Conservation (phyloP, 768 basidiomycete species). For the Saitozyma sp. region DNA sequence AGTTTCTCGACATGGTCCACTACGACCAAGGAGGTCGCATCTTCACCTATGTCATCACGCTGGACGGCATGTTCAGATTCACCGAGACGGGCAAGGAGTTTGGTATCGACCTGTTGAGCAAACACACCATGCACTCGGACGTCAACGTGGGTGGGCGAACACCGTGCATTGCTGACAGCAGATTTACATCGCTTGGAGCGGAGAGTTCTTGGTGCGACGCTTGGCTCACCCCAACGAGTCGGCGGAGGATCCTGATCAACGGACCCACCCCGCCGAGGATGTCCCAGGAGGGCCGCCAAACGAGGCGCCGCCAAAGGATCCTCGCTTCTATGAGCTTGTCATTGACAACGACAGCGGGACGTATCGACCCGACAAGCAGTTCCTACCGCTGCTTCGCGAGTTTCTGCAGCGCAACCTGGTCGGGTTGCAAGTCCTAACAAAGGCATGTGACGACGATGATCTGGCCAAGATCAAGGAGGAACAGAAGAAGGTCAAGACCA, state of each 20-base stretch:
- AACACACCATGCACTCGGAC: conserved; percentile 76
- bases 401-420: conserved; percentile 74
- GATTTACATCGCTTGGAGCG: conserved; percentile 58
- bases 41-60: conserved; percentile 80
- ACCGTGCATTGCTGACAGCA: conserved; percentile 15
- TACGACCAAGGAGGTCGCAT: conserved; percentile 57
- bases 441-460: conserved; percentile 57
- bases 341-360: conserved; percentile 79
- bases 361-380: conserved; percentile 68
- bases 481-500: conserved; percentile 50
- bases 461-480: conserved; percentile 53
- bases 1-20: conserved; percentile 56
- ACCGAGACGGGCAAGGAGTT: conserved; percentile 85
- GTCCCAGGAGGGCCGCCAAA: conserved; percentile 35
- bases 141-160: conserved; percentile 54
- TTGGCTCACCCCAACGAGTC: conserved; percentile 58
- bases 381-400: conserved; percentile 65
- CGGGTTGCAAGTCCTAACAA: conserved; percentile 61
- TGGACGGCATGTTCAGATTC: conserved; percentile 74
- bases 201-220: conserved; percentile 59
- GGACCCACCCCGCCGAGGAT: conserved; percentile 31
- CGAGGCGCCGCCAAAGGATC: conserved; percentile 45
- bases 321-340: conserved; percentile 71
- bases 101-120: conserved; percentile 81
- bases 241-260: conserved; percentile 59